Evolutionary conservation across 2,329 filamentous ascomycete genomes (phyloP).

Genomic region (Hypoxylon sp.): DNA sequence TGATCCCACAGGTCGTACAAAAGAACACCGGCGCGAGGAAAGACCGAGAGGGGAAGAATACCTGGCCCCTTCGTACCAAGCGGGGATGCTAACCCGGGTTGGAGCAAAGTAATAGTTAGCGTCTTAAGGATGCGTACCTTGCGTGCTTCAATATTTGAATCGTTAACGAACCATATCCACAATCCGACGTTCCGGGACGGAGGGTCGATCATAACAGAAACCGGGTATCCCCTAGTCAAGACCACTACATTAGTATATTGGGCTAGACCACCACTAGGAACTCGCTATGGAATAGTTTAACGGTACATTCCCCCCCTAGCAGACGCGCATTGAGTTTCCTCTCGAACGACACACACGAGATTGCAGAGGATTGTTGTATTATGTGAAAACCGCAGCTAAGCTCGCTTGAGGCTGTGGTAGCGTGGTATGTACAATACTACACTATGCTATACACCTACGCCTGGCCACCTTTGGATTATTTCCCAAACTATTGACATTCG

Average conservation of each 20-base stretch:
- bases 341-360: constrained; percentile 29
- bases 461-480: constrained; percentile 13
- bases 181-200: constrained; percentile 33
- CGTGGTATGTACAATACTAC: constrained; percentile 15
- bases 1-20: neutral
- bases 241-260: constrained; percentile 16
- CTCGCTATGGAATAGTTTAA: constrained; percentile 21
- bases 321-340: constrained; percentile 5
- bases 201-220: constrained; percentile 29
- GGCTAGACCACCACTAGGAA: constrained; percentile 20
- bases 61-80: neutral
- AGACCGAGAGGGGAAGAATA: neutral
- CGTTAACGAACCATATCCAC: constrained; percentile 22
- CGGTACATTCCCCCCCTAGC: constrained; percentile 14
- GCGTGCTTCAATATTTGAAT: constrained; percentile 19
- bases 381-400: constrained; percentile 23
- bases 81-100: constrained; percentile 1
- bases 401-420: constrained; percentile 13
- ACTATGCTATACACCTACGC: constrained; percentile 18
- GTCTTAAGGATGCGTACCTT: constrained; percentile 26
- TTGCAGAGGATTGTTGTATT: constrained; percentile 26
- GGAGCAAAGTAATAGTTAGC: constrained; percentile 18
- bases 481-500: constrained; percentile 30
- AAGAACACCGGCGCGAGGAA: neutral
- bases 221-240: constrained; percentile 18